Evolutionary conservation across 2,329 filamentous ascomycete species (phyloP), one percentile per base, ranked within the genome.

Genomic region (Orbilia quercus): DNA sequence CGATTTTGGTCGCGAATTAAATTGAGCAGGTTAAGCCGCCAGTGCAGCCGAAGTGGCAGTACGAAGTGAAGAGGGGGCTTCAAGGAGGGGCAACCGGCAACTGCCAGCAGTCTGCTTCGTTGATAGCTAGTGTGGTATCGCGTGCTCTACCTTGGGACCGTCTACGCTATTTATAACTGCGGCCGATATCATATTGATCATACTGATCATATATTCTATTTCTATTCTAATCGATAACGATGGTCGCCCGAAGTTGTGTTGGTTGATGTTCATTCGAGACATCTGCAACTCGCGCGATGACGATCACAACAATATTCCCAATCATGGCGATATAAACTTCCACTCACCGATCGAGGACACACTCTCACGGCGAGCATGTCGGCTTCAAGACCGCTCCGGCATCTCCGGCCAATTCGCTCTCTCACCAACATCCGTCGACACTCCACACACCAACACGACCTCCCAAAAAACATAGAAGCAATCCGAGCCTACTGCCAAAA

Each of bases 1-100:
- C 69, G 69, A 73, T 62, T 73, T 73, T 73, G 69, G 60, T 73
- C 69, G 60, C 67, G 48, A 47, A 55, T 53, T 12, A n/a, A 55
- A 59, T 53, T 12, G 22, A 55, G 67, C 53, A 40, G 59, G 44
- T 42, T 63, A 64, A 58, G 31, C 45, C 36, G 58, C 38, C 57
- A 54, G 50, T 25, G 48, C 42, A n/a, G n/a, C n/a, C n/a, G n/a
- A n/a, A n/a, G n/a, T n/a, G n/a, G n/a, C n/a, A n/a, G n/a, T n/a
- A n/a, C n/a, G n/a, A n/a, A n/a, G n/a, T n/a, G 55, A 71, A 55
- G 48, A 45, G 69, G 60, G 67, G 55, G 65, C 12, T 16, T 57
- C 64, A 53, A 55, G 48, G 54, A 54, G 64, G 64, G 64, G 64
- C 55, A 60, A 47, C 36, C 53, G 34, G n/a, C 18, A 28, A 11